Evolutionary conservation across 805 yeast species (phyloP), one percentile per base, ranked within the genome.

Genomic region (Schizosaccharomyces cryophilus): DNA sequence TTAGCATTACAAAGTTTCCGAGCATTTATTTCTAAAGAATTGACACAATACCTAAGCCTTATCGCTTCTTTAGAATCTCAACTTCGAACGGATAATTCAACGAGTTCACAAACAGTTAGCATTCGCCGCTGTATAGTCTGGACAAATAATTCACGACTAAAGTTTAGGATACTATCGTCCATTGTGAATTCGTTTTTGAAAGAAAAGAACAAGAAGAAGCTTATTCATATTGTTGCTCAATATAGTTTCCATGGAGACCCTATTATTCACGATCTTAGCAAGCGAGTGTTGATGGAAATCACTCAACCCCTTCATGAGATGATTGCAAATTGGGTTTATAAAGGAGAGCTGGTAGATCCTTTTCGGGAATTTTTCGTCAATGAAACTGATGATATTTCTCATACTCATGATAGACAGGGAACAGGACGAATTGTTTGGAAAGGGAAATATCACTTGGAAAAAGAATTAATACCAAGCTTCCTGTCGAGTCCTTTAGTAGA

Each of bases 161-260:
- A 73, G 40, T 71, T 90, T 54, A 73, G 95, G 62, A 73, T 85
- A 55, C 70, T 85, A 35, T 73, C 74, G 63, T 74, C 74, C 59
- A 68, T 85, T 4, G 62, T 72, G 63, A 4, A 66, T 65, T 13
- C 19, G n/a, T 24, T 17, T 31, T 9, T 38, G 60, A 62, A 67
- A 5, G 54, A 69, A 48, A 65, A 66, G 38, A 81, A 82, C 0
- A 77, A 78, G 58, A 78, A 78, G 29, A 45, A 24, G 26, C 75
- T 84, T 55, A 68, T 89, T 15, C 76, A 83, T 0, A 65, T 75
- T 1, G 71, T 86, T 1, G 73, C 77, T 66, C 69, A 73, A 2
- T 74, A 77, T 55, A 75, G 80, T 1, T 72, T 73, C 31, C 80
- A 81, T 67, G 96, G 95, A 1, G 95, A 90, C 67, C 64, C 68